phyloP scores from a whole-genome alignment of 257 asterid genomes.

The Petrea volubilis region DNA sequence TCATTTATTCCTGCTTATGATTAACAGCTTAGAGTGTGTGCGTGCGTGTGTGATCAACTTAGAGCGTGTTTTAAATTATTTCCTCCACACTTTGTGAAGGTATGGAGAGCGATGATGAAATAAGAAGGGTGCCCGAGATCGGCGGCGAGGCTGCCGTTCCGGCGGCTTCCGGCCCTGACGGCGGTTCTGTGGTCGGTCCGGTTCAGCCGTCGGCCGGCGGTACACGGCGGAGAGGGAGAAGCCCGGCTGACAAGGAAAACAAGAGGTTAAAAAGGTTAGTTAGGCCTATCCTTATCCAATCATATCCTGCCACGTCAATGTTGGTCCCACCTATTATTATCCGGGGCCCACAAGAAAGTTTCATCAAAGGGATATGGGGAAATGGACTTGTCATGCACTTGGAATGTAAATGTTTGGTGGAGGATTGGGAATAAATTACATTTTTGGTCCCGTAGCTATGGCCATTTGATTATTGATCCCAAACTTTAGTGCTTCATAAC shows the following conservation, averaged over 20 bases:
- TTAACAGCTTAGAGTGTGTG: neutral
- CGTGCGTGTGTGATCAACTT: no score
- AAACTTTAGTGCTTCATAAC: no score
- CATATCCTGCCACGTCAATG: constrained; percentile 26
- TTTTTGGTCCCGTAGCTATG: no score
- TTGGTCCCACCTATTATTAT: constrained; percentile 23
- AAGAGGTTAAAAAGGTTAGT: constrained; percentile 63
- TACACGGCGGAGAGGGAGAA: constrained; percentile 61
- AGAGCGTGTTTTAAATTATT: neutral
- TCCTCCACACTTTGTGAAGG: constrained; percentile 33
- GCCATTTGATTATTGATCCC: no score
- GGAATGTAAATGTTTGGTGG: constrained; percentile 21
- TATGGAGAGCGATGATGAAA: constrained; percentile 78
- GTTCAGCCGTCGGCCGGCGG: constrained; percentile 52
- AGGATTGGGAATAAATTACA: neutral
- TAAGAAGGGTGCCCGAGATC: constrained; percentile 77
- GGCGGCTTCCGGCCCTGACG: constrained; percentile 50
- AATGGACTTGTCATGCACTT: constrained; percentile 25
- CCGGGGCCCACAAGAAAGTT: constrained; percentile 6
- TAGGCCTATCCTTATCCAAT: constrained; percentile 11
- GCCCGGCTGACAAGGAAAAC: constrained; percentile 74
- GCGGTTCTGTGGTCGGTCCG: constrained; percentile 43
- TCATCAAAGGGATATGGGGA: constrained; percentile 11
- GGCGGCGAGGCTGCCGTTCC: constrained; percentile 52
- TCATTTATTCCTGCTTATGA: neutral